Conservation (phyloP, 306 rosid species). For the Pyrus bretschneideri region DNA sequence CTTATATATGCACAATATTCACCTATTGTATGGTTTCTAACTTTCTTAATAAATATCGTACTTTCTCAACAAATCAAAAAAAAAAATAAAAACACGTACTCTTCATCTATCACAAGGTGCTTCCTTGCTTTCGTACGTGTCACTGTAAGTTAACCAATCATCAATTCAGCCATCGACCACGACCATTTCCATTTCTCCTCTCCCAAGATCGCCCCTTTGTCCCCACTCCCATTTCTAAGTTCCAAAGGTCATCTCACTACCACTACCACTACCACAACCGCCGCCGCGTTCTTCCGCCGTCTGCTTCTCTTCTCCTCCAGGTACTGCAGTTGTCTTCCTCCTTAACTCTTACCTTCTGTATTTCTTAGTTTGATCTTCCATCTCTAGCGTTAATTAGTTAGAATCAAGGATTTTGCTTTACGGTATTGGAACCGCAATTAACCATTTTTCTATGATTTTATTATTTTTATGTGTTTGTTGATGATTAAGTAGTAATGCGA, state of each 20-base stretch:
- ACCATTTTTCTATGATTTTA: neutral
- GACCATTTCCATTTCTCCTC: neutral
- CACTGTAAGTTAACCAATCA: no score
- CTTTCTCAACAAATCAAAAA: no score
- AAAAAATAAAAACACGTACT: no score
- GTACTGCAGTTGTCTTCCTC: neutral
- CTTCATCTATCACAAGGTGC: neutral
- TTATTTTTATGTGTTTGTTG: neutral
- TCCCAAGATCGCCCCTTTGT: neutral
- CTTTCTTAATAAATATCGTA: no score
- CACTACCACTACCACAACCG: neutral
- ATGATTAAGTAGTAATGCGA: neutral
- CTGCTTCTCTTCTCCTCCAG: slow-evolving; percentile 3
- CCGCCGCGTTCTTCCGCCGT: neutral
- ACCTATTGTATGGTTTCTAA: rapidly evolving
- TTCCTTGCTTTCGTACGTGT: neutral
- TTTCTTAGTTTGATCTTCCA: neutral
- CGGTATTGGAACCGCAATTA: neutral
- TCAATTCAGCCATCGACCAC: neutral
- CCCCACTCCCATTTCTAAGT: neutral
- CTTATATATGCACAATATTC: no score
- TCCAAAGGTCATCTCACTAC: neutral
- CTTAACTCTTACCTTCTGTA: neutral
- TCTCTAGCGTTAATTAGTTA: neutral
- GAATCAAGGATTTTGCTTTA: neutral